Conservation (phyloP, 192 early-diverging fungal genomes). For the Lunasporangiospora selenospora region DNA sequence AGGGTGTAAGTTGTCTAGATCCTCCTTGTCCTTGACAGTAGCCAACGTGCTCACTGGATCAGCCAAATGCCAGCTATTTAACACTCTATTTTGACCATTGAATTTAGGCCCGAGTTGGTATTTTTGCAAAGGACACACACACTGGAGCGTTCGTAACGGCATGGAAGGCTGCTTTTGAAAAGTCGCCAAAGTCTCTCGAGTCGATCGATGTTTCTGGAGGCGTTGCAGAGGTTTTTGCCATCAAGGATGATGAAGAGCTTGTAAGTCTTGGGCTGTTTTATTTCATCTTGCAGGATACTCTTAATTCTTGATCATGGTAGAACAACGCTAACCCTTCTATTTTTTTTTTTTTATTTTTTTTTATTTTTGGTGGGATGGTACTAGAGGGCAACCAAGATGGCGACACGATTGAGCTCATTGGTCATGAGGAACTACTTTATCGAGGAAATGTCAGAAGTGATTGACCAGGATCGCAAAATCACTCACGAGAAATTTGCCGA, state of each 20-base stretch:
- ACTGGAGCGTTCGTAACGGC: slow-evolving; percentile 79
- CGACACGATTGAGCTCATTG: slow-evolving; percentile 72
- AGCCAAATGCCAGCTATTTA: neutral
- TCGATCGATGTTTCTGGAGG: slow-evolving; percentile 75
- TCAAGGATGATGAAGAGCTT: slow-evolving; percentile 93
- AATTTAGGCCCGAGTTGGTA: slow-evolving; percentile 71
- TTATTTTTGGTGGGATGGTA: no score
- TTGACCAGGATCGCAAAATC: slow-evolving; percentile 89
- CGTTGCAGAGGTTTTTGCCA: slow-evolving; percentile 74
- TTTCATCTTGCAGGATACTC: neutral
- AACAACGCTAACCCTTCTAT: no score
- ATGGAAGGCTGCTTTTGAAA: slow-evolving; percentile 74
- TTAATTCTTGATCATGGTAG: neutral
- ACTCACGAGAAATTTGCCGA: slow-evolving; percentile 85
- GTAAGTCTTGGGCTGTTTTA: slow-evolving; percentile 48
- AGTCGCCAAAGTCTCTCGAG: slow-evolving; percentile 59
- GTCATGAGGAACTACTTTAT: slow-evolving; percentile 90
- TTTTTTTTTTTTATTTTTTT: neutral
- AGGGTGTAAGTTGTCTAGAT: slow-evolving; percentile 29
- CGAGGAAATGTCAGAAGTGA: slow-evolving; percentile 80
- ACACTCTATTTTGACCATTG: neutral
- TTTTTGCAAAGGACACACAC: slow-evolving; percentile 78
- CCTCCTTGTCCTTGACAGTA: no score
- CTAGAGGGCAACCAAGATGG: slow-evolving; percentile 74
- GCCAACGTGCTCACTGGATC: no score